Evolutionary conservation across 768 basidiomycete genomes (phyloP).

Genomic region (Lactifluus hygrophoroides): DNA sequence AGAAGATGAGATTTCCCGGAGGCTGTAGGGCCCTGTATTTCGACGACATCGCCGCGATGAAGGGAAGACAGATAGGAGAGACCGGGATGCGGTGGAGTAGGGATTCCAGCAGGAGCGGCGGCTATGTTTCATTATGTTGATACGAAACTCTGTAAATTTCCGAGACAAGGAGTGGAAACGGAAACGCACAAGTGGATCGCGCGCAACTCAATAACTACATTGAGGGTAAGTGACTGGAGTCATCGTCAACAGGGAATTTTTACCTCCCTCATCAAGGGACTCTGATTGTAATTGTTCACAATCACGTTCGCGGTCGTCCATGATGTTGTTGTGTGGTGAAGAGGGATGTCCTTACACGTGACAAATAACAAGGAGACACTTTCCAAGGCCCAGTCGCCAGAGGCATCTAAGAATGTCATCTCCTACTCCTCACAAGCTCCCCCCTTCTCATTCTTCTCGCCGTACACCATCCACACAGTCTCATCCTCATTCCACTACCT

Average conservation of each 20-base stretch:
- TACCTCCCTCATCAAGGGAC: constrained; percentile 14
- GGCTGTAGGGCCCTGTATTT: constrained; percentile 65
- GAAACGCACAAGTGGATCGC: constrained; percentile 8
- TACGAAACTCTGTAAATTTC: background rate
- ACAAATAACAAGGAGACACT: background rate
- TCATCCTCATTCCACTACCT: constrained; percentile 28
- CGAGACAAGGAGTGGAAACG: background rate
- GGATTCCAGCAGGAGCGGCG: background rate
- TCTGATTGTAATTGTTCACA: background rate
- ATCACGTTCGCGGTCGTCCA: background rate
- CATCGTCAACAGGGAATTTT: background rate
- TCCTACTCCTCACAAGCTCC: constrained; percentile 30
- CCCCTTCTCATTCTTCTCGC: constrained; percentile 38
- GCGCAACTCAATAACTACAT: constrained; percentile 6
- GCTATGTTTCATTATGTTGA: background rate
- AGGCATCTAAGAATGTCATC: background rate
- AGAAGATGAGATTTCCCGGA: constrained; percentile 78
- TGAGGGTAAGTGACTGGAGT: background rate
- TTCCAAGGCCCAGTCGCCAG: too few species aligned
- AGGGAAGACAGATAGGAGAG: constrained; percentile 27
- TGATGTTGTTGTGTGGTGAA: background rate
- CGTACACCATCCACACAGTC: constrained; percentile 36
- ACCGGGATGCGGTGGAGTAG: constrained; percentile 13
- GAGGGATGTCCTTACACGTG: constrained; percentile 1
- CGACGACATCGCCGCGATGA: constrained; percentile 54